Evolutionary conservation across 352 stramenopile species (phyloP).

Genomic region (Phytophthora rubi): DNA sequence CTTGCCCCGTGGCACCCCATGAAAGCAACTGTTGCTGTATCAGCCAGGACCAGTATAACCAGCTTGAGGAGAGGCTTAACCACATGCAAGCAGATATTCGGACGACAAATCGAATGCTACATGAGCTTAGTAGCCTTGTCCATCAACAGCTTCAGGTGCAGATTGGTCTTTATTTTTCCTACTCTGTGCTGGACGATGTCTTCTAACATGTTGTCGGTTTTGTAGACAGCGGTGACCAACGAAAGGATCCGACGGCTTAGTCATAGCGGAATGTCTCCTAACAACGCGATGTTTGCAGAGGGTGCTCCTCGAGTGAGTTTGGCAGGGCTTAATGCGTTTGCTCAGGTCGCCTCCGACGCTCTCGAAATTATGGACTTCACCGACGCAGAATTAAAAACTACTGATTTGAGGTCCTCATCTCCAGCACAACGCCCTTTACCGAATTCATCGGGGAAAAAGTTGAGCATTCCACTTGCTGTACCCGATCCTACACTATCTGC

Average conservation of each 20-base stretch:
- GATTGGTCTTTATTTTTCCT: not conserved
- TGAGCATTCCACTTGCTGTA: constrained; percentile 12
- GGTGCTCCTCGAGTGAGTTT: not conserved
- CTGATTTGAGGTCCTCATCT: not conserved
- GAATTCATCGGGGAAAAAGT: constrained; percentile 9
- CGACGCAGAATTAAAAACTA: not conserved
- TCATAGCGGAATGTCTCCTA: not conserved
- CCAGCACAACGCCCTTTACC: not conserved
- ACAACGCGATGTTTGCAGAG: constrained; percentile 2
- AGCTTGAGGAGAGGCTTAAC: constrained; percentile 15
- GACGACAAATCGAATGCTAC: constrained; percentile 10
- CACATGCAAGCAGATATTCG: constrained; percentile 17
- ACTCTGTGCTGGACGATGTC: not conserved
- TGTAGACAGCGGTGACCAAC: not conserved
- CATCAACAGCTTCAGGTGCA: constrained; percentile 12
- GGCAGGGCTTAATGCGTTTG: constrained; percentile 1
- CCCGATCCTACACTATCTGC: constrained; percentile 14
- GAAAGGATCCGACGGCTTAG: constrained; percentile 4
- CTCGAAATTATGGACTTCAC: not conserved
- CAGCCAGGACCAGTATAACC: constrained; percentile 1
- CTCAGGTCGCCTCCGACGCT: not conserved
- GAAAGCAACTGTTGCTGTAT: constrained; percentile 5
- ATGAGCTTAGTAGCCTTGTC: constrained; percentile 15
- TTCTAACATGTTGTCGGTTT: not conserved
- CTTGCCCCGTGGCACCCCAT: not conserved